A percentile compares a stretch with the other conserved stretches of the same genome.
These are phyloP conservation scores for Aspergillus terreus DNA, from an alignment of 2,329 filamentous ascomycete genomes.

Conservation along the genomic window DNA sequence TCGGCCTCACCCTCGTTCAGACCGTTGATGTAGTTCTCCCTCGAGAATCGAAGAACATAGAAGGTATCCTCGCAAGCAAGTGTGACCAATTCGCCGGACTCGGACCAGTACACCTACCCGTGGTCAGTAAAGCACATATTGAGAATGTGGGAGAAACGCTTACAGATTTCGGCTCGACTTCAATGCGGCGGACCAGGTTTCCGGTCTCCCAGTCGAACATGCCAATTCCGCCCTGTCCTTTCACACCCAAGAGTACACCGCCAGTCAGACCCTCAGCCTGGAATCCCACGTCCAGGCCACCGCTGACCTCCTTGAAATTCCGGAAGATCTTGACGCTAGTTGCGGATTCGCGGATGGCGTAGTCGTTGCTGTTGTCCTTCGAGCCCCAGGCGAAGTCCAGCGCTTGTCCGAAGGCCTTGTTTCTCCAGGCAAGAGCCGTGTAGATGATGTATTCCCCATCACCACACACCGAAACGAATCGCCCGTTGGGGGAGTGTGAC, in stretches of 20 bases:
- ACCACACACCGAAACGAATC: conserved; percentile 84
- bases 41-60: conserved; percentile 87
- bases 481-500: conserved; percentile 90
- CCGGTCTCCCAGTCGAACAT: conserved; percentile 96
- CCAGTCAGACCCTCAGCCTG: conserved; percentile 87
- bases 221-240: conserved; percentile 88
- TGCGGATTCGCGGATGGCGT: conserved; percentile 89
- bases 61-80: conserved; percentile 93
- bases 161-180: conserved; percentile 65
- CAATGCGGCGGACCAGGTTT: conserved; percentile 84
- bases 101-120: conserved; percentile 85
- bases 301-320: conserved; percentile 90
- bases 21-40: conserved; percentile 82
- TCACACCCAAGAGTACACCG: conserved; percentile 87
- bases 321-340: conserved; percentile 97
- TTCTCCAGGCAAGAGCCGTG: conserved; percentile 91
- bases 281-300: conserved; percentile 90
- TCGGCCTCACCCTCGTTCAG: conserved; percentile 79
- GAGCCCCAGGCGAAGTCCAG: conserved; percentile 96
- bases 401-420: conserved; percentile 94
- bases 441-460: conserved; percentile 99
- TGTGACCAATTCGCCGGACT: conserved; percentile 87
- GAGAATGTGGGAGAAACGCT: conserved; percentile 18
- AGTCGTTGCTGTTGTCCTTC: conserved; percentile 97
- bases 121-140: conserved; percentile 6